Conservation (phyloP, 805 yeast genomes). For the Scheffersomyces lignosus region DNA sequence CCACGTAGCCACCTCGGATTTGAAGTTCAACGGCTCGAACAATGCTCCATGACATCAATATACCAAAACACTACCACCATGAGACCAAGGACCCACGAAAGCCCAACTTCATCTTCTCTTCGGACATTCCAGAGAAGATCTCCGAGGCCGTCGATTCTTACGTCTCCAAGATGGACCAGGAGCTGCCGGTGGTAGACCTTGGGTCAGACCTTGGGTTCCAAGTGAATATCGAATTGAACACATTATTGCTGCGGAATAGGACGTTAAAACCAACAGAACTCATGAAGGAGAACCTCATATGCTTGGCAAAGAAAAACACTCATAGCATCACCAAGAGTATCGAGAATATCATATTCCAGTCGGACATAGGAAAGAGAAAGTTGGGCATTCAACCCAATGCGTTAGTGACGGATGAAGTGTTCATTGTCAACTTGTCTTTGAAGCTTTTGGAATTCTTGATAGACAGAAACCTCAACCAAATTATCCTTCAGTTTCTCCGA, state of each 20-base stretch:
- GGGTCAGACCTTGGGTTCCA: constrained; percentile 17
- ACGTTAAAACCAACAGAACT: constrained; percentile 31
- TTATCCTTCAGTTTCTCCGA: constrained; percentile 24
- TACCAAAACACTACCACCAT: neutral
- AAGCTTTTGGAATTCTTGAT: constrained; percentile 22
- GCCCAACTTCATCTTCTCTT: constrained; percentile 40
- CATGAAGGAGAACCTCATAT: constrained; percentile 33
- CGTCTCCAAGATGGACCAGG: neutral
- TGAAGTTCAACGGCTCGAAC: too few species aligned
- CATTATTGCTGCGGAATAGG: constrained; percentile 30
- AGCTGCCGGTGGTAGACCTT: neutral
- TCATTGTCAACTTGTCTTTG: constrained; percentile 31
- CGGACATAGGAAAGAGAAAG: constrained; percentile 2
- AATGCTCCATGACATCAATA: neutral
- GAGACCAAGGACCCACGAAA: constrained; percentile 27
- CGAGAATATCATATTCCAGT: constrained; percentile 3
- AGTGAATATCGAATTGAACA: constrained; percentile 35
- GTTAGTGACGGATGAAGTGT: constrained; percentile 23
- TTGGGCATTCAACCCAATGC: constrained; percentile 3
- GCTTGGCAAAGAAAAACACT: constrained; percentile 24
- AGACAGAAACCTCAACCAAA: constrained; percentile 12
- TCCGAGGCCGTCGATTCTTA: neutral
- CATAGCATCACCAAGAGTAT: neutral
- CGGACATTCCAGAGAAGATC: constrained; percentile 32
- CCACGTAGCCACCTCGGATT: too few species aligned